Base-by-base conservation (phyloP, 2,329 filamentous ascomycete species). In the Leptographium wingfieldii region DNA sequence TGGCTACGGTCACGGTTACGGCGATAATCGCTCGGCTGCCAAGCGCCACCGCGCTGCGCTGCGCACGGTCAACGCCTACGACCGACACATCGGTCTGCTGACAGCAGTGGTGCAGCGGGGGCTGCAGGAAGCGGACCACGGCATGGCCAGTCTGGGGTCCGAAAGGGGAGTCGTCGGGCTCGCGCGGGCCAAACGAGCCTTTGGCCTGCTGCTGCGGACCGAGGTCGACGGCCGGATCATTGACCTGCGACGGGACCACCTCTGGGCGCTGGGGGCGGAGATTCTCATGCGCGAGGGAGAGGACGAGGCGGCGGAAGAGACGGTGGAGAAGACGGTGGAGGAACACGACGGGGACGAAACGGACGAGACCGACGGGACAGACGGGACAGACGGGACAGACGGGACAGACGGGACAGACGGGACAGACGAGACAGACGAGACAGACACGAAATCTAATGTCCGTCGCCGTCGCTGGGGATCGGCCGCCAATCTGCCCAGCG, bases 211-310 rank as follows among this genome's bases (percentile, higher is more conserved):
- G 38, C 70, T 91, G 55, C 81, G 80, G 79, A 71, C 73, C 5
- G 62, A 65, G 56, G 74, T 85, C 29, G 64, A 73, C 60, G 83
- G 83, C 3, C 70, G 72, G 55, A 73, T 74, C 7, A 76, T 92
- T 25, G 90, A 96, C 69, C 71, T 92, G 55, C 81, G 90, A 48
- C 76, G 76, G 25, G 79, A 85, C 67, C 80, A 83, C 43, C 80
- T 87, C 64, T 96, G 92, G 92, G 86, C 86, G 16, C 80, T 96
- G 53, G 91, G 90, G 0, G 90, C 89, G 2, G 92, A 96, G 72
- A 82, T 96, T 25, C 73, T 96, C 60, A 83, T 95, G 73, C 81
- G 87, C 19, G 73, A 78, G 33, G 78, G 77, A 7, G 74, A 78
- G 62, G 68, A 70, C 22, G 59, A 35, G 22, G 52, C 29, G 14